A percentile compares a stretch with the other conserved stretches of the same genome.
Evolutionary conservation across 805 yeast species (phyloP).

Genomic region (Candida sithepensis): DNA sequence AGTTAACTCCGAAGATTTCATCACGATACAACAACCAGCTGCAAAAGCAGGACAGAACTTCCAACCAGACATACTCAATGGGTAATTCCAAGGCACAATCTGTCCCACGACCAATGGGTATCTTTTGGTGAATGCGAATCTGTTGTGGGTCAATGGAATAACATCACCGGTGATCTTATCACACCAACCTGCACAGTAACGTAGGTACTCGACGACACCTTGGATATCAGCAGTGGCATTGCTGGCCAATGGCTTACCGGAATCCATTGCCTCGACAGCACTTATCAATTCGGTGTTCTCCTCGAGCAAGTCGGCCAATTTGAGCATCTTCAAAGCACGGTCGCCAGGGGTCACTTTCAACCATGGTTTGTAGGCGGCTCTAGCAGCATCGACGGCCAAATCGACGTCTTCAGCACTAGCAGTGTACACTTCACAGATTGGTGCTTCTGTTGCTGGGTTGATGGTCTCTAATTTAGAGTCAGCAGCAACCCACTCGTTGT

Average conservation of each 20-base stretch:
- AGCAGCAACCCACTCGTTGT: constrained; percentile 47
- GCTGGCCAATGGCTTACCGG: constrained; percentile 48
- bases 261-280: constrained; percentile 50
- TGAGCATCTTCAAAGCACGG: constrained; percentile 38
- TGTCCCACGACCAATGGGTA: constrained; percentile 67
- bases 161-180: constrained; percentile 48
- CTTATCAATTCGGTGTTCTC: constrained; percentile 46
- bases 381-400: constrained; percentile 47
- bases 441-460: constrained; percentile 48
- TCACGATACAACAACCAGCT: constrained; percentile 68
- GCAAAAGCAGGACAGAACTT: constrained; percentile 81
- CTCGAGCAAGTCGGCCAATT: constrained; percentile 50
- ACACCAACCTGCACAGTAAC: constrained; percentile 62
- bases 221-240: constrained; percentile 50
- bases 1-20: constrained; percentile 74
- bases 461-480: constrained; percentile 39
- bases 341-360: constrained; percentile 39
- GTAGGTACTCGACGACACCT: constrained; percentile 41
- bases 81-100: constrained; percentile 73
- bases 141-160: constrained; percentile 37
- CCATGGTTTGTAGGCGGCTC: constrained; percentile 45
- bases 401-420: constrained; percentile 48
- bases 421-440: constrained; percentile 43
- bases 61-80: constrained; percentile 73
- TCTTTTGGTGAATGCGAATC: constrained; percentile 64